A percentile compares a stretch with the other conserved stretches of the same genome.
These are phyloP conservation scores for Westerdykella ornata DNA, from an alignment of 2,329 filamentous ascomycete species.

Conservation along the genomic window DNA sequence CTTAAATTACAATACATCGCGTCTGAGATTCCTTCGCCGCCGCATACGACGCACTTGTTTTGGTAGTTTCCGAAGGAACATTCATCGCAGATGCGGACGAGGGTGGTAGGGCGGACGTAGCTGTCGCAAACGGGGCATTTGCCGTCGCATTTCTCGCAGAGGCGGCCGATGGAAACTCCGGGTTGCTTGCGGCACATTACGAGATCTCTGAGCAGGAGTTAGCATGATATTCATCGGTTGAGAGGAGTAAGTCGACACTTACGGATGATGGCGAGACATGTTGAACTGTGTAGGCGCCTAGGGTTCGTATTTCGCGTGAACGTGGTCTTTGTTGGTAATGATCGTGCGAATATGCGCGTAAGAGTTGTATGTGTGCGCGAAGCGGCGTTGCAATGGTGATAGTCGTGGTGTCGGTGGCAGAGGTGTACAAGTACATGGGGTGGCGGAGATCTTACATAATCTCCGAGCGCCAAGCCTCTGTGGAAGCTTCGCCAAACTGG, in stretches of 20 bases:
- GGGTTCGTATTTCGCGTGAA: no score
- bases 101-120: slow-evolving; percentile 94
- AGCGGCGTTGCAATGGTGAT: no score
- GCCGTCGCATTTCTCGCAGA: slow-evolving; percentile 99
- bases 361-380: no score
- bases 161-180: slow-evolving; percentile 93
- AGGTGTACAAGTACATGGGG: neutral
- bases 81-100: slow-evolving; percentile 98
- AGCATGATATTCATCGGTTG: slow-evolving; percentile 7
- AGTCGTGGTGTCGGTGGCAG: neutral
- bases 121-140: slow-evolving; percentile 99
- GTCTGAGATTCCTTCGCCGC: slow-evolving; percentile 94
- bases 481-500: neutral
- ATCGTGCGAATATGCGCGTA: no score
- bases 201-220: slow-evolving; percentile 60
- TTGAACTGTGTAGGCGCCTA: slow-evolving; percentile 16
- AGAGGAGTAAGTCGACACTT: slow-evolving; percentile 36
- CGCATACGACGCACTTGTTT: slow-evolving; percentile 99
- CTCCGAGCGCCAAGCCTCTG: neutral
- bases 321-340: no score
- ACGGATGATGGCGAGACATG: slow-evolving; percentile 95
- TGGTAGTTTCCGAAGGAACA: slow-evolving; percentile 99
- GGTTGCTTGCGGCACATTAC: slow-evolving; percentile 99
- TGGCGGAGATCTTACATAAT: slow-evolving; percentile 1
- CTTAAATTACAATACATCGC: slow-evolving; percentile 87